A percentile compares a stretch with the other conserved stretches of the same genome.
Evolutionary conservation across 1,284 basidiomycete species (phyloP).

Genomic region (Rugosomyces carneus): DNA sequence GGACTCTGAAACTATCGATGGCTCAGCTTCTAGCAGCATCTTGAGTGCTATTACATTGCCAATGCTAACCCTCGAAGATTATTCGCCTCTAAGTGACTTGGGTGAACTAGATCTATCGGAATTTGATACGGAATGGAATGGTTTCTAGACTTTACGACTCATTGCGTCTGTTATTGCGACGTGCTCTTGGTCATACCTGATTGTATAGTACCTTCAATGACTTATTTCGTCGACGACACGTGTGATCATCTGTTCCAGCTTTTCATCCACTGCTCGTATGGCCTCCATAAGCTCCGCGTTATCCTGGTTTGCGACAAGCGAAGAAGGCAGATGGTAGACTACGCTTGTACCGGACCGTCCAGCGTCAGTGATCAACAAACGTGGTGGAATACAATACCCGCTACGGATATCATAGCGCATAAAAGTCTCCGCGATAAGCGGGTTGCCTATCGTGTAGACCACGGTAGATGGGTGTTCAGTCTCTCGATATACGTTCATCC

Average conservation of each 20-base stretch:
- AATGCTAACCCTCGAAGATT: conserved; percentile 6
- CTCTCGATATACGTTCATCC: conserved; percentile 34
- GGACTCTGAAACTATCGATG: background rate
- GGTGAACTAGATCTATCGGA: conserved; percentile 3
- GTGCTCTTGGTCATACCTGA: background rate
- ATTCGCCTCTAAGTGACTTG: conserved; percentile 3
- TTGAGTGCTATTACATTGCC: conserved; percentile 6
- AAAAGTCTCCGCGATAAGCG: conserved; percentile 43
- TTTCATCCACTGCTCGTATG: conserved; percentile 35
- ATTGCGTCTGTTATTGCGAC: background rate
- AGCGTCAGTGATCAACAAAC: conserved; percentile 38
- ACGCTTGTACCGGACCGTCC: conserved; percentile 35
- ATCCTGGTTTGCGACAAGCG: conserved; percentile 19
- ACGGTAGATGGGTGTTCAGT: conserved; percentile 25
- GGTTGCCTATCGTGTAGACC: conserved; percentile 49
- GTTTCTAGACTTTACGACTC: background rate
- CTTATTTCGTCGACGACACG: conserved; percentile 21
- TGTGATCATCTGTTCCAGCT: conserved; percentile 37
- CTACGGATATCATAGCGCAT: conserved; percentile 37
- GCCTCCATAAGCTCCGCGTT: conserved; percentile 29
- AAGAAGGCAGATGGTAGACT: conserved; percentile 44
- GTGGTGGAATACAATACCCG: conserved; percentile 41
- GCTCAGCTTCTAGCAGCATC: conserved; percentile 10
- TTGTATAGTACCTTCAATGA: background rate
- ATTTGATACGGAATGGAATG: conserved; percentile 8